Percentiles rank a stretch among this genome's conserved stretches.
phyloP scores from a whole-genome alignment of 345 rosid genomes.

The Firmiana major region DNA sequence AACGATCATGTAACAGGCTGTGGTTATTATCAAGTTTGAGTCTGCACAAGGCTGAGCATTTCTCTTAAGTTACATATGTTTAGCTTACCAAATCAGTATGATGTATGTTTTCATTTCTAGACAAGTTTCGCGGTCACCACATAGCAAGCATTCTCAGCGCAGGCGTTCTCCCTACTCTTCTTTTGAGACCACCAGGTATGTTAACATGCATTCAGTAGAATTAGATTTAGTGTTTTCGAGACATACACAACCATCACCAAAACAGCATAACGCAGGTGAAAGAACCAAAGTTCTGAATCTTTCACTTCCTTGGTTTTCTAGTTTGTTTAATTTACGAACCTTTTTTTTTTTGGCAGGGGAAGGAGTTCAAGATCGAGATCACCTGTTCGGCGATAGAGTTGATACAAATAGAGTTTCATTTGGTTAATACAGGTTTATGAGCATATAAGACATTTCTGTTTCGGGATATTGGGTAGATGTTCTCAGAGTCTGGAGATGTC shows the following conservation, averaged over 20 bases:
- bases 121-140: conserved; percentile 96
- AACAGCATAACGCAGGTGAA: conserved; percentile 58
- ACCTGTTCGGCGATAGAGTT: conserved; percentile 55
- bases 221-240: conserved; percentile 39
- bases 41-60: conserved; percentile 31
- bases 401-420: not conserved
- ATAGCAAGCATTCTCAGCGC: conserved; percentile 98
- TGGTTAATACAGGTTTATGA: not conserved
- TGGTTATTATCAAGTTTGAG: conserved; percentile 22
- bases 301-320: not conserved
- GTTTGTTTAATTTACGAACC: conserved; percentile 9
- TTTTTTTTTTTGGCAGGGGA: conserved; percentile 42
- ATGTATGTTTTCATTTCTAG: conserved; percentile 96
- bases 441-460: not conserved
- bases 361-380: conserved; percentile 81
- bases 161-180: conserved; percentile 96
- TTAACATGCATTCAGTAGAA: conserved; percentile 24
- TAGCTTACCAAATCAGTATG: conserved; percentile 63
- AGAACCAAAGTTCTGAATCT: conserved; percentile 16
- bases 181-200: conserved; percentile 82
- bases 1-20: conserved; percentile 15
- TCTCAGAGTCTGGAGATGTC: not conserved
- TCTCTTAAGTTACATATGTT: conserved; percentile 31
- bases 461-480: not conserved
- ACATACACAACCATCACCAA: conserved; percentile 25